These are phyloP conservation scores for Brassica balearica DNA, from an alignment of 441 rosid species.

Conservation along the genomic window DNA sequence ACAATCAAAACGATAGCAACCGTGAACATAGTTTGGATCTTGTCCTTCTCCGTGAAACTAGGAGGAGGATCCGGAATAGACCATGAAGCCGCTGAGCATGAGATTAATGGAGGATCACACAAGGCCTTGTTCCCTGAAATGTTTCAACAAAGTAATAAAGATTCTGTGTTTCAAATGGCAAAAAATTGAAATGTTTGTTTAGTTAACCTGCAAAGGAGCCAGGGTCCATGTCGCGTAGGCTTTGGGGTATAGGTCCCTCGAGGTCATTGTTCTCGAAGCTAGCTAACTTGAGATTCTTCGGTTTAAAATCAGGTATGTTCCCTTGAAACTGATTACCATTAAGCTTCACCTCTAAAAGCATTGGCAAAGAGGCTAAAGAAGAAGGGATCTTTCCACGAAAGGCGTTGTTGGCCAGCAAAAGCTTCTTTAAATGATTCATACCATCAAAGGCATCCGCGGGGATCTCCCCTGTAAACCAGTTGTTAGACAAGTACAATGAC, in stretches of 20 bases:
- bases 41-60: slow-evolving; percentile 22
- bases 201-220: slow-evolving; percentile 68
- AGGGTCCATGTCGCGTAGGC: slow-evolving; percentile 59
- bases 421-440: slow-evolving; percentile 72
- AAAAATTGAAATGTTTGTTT: slow-evolving; percentile 23
- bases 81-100: slow-evolving; percentile 39
- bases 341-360: slow-evolving; percentile 65
- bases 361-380: slow-evolving; percentile 62
- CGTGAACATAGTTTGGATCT: slow-evolving; percentile 16
- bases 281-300: slow-evolving; percentile 47
- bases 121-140: slow-evolving; percentile 70
- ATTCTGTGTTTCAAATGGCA: background rate
- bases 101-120: slow-evolving; percentile 66
- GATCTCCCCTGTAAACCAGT: slow-evolving; percentile 68
- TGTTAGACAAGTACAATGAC: slow-evolving; percentile 73
- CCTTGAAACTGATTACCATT: slow-evolving; percentile 76
- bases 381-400: slow-evolving; percentile 63
- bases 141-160: background rate
- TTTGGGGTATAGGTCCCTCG: slow-evolving; percentile 77
- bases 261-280: slow-evolving; percentile 74
- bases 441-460: slow-evolving; percentile 66
- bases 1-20: slow-evolving; percentile 41
- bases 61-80: slow-evolving; percentile 9
- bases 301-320: slow-evolving; percentile 63
- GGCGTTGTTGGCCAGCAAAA: slow-evolving; percentile 67